phyloP scores from a whole-genome alignment of 2,329 filamentous ascomycete species.

The Calonectria crousiana region DNA sequence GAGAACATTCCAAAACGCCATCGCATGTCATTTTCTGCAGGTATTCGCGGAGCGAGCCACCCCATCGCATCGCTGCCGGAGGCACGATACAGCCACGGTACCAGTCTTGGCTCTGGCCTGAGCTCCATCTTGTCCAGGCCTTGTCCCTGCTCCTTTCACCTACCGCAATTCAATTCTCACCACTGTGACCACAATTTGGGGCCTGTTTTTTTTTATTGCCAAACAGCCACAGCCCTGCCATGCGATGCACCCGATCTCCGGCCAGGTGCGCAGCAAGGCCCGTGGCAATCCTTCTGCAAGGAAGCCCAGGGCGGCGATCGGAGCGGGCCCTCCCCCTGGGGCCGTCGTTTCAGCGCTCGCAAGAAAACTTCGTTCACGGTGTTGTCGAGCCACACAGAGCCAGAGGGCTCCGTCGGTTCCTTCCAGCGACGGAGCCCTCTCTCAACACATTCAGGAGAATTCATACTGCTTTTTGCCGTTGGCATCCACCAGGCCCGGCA shows the following conservation, averaged over 20 bases:
- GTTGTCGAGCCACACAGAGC: neutral
- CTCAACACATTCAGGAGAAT: neutral
- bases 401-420: neutral
- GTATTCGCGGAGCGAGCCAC: neutral
- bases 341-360: conserved; percentile 2
- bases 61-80: neutral
- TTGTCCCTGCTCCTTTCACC: neutral
- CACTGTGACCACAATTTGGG: neutral
- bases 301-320: neutral
- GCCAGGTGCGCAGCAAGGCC: neutral
- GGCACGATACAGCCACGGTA: neutral
- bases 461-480: conserved; percentile 1
- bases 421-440: neutral
- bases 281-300: neutral
- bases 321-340: conserved; percentile 1
- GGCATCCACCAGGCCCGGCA: neutral
- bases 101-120: neutral
- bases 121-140: neutral
- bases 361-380: conserved; percentile 1
- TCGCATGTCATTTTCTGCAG: neutral
- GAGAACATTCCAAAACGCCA: neutral
- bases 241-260: conserved; percentile 1
- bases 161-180: neutral
- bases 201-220: neutral
- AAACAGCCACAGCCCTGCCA: conserved; percentile 1